Evolutionary conservation across 1,284 basidiomycete species (phyloP).

Genomic region (Mixia osmundae): DNA sequence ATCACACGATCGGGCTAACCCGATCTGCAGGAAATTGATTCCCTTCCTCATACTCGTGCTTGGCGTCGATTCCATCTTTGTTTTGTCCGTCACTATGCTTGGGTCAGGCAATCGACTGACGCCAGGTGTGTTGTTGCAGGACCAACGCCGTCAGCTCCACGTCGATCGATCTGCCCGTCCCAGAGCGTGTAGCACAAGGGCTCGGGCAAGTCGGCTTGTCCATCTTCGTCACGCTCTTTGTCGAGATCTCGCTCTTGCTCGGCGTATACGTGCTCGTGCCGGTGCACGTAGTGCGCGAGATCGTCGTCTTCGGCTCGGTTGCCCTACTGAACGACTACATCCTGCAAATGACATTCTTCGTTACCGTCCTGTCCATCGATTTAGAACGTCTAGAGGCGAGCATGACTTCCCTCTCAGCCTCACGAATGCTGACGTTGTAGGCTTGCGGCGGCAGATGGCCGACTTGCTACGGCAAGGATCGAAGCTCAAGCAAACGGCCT

Average conservation of each 20-base stretch:
- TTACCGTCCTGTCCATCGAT: conserved; percentile 71
- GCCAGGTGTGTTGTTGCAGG: conserved; percentile 6
- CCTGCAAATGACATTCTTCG: conserved; percentile 72
- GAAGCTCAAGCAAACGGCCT: neutral
- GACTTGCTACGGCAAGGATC: conserved; percentile 32
- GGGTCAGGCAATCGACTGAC: conserved; percentile 16
- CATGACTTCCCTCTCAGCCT: conserved; percentile 5
- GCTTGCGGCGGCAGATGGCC: conserved; percentile 37
- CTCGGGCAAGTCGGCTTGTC: conserved; percentile 66
- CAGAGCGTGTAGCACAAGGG: conserved; percentile 73
- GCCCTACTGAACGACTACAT: conserved; percentile 92
- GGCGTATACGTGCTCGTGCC: conserved; percentile 25
- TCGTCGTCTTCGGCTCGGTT: conserved; percentile 79
- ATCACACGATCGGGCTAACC: neutral
- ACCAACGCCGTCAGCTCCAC: conserved; percentile 75
- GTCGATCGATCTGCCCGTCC: conserved; percentile 67
- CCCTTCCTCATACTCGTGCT: conserved; percentile 89
- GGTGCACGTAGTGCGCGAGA: conserved; percentile 50
- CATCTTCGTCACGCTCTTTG: conserved; percentile 72
- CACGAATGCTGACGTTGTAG: neutral
- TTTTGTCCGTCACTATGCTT: no score
- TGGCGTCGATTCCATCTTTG: conserved; percentile 93
- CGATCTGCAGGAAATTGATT: conserved; percentile 31
- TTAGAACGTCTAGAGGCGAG: conserved; percentile 61
- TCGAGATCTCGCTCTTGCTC: conserved; percentile 52